Base-by-base conservation (phyloP, 352 stramenopile genomes). In the Globisporangium takayamanum region DNA sequence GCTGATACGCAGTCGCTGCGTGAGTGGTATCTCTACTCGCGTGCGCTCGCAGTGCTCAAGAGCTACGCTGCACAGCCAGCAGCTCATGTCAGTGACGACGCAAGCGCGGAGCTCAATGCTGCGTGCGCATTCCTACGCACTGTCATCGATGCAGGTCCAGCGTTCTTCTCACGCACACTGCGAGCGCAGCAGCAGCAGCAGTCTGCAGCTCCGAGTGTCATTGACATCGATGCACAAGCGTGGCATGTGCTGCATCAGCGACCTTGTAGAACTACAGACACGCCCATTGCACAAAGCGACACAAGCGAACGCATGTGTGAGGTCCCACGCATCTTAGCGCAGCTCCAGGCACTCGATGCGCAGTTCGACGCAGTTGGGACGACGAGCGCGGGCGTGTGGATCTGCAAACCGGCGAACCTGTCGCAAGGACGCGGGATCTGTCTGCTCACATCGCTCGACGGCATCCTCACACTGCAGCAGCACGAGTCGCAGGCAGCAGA, bases 351-450 rank as follows among this genome's bases (percentile, higher is more conserved):
- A 6, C 63, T 63, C 0, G 81, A 89, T 22, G 53, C 64, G 7
- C 81, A 92, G 47, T 73, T 87, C 30, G 45, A 69, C n/a, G 59
- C 68, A 1, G 58, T 84, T 33, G 50, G 49, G 3, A 33, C 36
- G 15, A 45, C 57, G 45, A 66, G 57, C 45, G 56, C 53, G n/a
- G 81, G 76, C 54, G 68, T 91, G 36, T 93, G 83, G 83, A 93
- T 93, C 49, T 89, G 73, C 62, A 93, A 93, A 33, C 83, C 83
- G 22, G 74, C 80, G 12, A 87, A 87, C 37, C 59, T 91, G 16
- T 93, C 83, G 0, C 83, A 89, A 64, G 83, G 83, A 1, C 72
- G 83, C 56, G 83, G 80, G 0, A 91, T 93, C 45, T 59, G 78
- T 30, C 44, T 93, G 30, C 62, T 83, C 11, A 73, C 46, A 1